Conservation (phyloP, 2,329 filamentous ascomycete species). For the Rosellinia necatrix region DNA sequence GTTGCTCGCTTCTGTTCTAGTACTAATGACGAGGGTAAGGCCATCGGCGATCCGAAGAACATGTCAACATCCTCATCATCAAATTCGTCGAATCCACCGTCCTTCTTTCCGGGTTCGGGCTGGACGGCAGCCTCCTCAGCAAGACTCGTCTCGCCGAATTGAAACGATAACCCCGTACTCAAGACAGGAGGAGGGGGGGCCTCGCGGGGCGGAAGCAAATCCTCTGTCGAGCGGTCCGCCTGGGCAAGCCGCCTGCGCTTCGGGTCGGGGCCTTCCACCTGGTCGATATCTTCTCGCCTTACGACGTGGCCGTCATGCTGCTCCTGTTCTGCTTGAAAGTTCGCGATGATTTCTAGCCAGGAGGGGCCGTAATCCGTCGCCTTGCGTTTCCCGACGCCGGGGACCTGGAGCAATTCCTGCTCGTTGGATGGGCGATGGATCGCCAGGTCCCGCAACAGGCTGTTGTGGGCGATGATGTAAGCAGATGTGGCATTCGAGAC, state of each 20-base stretch:
- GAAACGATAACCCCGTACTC: conserved; percentile 5
- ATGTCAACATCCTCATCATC: conserved; percentile 1
- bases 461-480: conserved; percentile 16
- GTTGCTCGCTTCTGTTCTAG: conserved; percentile 13
- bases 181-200: neutral
- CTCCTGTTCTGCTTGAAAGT: conserved; percentile 12
- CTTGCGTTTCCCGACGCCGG: conserved; percentile 14
- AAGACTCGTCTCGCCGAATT: neutral
- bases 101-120: neutral
- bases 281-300: neutral
- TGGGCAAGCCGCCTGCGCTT: conserved; percentile 8
- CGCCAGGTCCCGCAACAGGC: neutral
- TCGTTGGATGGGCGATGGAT: conserved; percentile 16
- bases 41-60: conserved; percentile 8
- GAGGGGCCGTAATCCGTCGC: conserved; percentile 6
- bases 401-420: conserved; percentile 10
- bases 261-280: neutral
- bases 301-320: neutral
- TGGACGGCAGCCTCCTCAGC: neutral
- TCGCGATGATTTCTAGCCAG: conserved; percentile 23
- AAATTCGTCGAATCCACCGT: neutral
- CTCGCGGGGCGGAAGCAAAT: neutral
- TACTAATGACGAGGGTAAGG: neutral
- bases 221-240: conserved; percentile 6
- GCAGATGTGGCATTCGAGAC: neutral